These are phyloP conservation scores for Ganoderma meredithae DNA, from an alignment of 1,284 basidiomycete species.

Conservation along the genomic window DNA sequence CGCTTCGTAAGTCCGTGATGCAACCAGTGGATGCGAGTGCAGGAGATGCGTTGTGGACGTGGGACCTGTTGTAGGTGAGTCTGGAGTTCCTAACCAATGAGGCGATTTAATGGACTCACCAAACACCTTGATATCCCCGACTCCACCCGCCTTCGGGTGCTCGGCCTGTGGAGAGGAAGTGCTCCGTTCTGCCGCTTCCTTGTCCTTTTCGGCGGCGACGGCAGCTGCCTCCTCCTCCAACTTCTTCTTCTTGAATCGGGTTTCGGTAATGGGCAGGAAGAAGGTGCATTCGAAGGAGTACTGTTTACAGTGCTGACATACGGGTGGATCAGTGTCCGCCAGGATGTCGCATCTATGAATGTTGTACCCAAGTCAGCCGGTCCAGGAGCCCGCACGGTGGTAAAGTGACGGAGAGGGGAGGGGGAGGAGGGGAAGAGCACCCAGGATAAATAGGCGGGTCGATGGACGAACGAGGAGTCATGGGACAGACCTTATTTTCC, in stretches of 20 bases:
- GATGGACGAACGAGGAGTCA: constrained; percentile 37
- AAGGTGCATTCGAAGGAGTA: constrained; percentile 94
- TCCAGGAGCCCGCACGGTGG: constrained; percentile 27
- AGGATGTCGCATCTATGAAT: constrained; percentile 78
- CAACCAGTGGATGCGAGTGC: constrained; percentile 88
- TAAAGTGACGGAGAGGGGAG: constrained; percentile 24
- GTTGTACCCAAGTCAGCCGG: constrained; percentile 39
- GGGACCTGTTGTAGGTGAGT: constrained; percentile 66
- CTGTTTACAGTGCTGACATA: constrained; percentile 89
- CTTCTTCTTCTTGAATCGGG: constrained; percentile 96
- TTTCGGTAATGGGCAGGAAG: constrained; percentile 98
- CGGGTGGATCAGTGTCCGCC: constrained; percentile 72
- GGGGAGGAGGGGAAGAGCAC: constrained; percentile 23
- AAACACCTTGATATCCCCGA: constrained; percentile 60
- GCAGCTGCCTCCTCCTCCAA: constrained; percentile 67
- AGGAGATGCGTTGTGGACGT: constrained; percentile 88
- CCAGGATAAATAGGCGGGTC: constrained; percentile 31
- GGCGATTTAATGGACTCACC: constrained; percentile 51
- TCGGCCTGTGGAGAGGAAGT: constrained; percentile 42
- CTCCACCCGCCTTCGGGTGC: constrained; percentile 27
- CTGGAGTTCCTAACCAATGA: background rate
- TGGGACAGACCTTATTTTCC: constrained; percentile 82
- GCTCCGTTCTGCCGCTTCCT: constrained; percentile 47
- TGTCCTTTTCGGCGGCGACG: constrained; percentile 45
- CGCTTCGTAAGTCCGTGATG: constrained; percentile 82